Evolutionary conservation across 2,329 filamentous ascomycete genomes (phyloP), one percentile per base, ranked within the genome.

Genomic region (Phialophora macrospora): DNA sequence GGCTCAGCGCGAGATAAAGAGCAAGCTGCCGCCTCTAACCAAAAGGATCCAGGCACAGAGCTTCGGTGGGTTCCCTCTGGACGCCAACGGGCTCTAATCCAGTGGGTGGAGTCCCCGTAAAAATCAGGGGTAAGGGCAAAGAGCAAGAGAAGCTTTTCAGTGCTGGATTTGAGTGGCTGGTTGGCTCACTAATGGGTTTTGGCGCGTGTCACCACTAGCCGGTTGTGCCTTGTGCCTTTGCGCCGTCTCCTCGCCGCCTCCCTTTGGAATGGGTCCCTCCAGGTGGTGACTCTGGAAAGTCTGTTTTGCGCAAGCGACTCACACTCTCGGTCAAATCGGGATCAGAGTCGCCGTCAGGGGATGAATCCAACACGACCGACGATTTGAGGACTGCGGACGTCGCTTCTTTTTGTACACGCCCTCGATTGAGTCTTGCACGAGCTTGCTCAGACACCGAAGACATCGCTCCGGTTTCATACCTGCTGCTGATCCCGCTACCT

Each of bases 181-280:
- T 28, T 22, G 38, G 51, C 32, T 32, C 62, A 60, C 62, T 34
- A 64, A 64, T 38, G 26, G n/a, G 26, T 56, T 49, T 60, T 64
- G 62, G 62, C 58, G 62, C 62, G 38, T 56, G 57, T 55, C 51
- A 60, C 56, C 56, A 64, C 38, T 28, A n/a, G 30, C 51, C 30
- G 28, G 30, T 41, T 60, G 51, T 61, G 62, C 62, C 56, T 60
- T 56, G 56, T 48, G 26, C 41, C 24, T 59, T 26, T 46, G 56
- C 56, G 48, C 41, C 41, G 56, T 49, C 41, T 58, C 20, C 28
- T 30, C 38, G 38, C 28, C 24, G 56, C 44, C 41, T 49, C 58
- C 48, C 52, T 26, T 59, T 59, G 56, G 41, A 17, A 17, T 28
- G 56, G 46, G 20, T 44, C 22, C 56, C 49, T 52, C 24, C 30